A percentile compares a stretch with the other conserved stretches of the same genome.
Conservation (phyloP, 371 early-diverging fungal genomes). For the Zychaea mexicana region DNA sequence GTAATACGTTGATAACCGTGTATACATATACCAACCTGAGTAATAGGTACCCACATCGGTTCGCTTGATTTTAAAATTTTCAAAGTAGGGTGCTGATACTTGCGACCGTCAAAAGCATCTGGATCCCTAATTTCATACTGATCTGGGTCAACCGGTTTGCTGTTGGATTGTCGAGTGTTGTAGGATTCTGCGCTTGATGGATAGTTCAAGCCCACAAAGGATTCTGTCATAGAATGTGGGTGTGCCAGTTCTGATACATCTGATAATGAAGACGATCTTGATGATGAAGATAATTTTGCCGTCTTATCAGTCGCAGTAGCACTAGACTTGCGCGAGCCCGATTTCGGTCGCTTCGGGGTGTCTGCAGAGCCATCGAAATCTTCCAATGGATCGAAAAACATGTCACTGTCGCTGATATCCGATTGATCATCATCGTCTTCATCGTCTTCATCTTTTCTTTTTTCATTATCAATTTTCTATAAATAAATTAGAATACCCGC, state of each 20-base stretch:
- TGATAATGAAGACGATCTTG: constrained; percentile 25
- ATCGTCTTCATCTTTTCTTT: constrained; percentile 8
- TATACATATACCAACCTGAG: constrained; percentile 50
- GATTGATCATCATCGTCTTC: constrained; percentile 5
- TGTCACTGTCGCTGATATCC: constrained; percentile 25
- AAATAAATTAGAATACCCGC: too few relatives aligned
- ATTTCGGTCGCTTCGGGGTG: neutral
- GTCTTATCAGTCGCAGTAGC: neutral
- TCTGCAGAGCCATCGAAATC: constrained; percentile 19
- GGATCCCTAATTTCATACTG: constrained; percentile 30
- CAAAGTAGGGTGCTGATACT: constrained; percentile 27
- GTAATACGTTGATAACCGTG: too few relatives aligned
- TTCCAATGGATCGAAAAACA: constrained; percentile 40
- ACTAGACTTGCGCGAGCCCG: constrained; percentile 2
- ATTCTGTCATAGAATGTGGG: constrained; percentile 44
- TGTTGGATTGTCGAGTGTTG: constrained; percentile 22
- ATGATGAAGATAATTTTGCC: constrained; percentile 11
- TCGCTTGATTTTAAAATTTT: constrained; percentile 54
- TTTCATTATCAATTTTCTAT: too few relatives aligned
- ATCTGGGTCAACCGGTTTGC: constrained; percentile 8
- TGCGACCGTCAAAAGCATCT: constrained; percentile 31
- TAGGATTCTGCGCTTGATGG: constrained; percentile 29
- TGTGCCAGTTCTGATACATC: constrained; percentile 26
- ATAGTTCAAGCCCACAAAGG: constrained; percentile 51
- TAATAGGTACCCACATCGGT: constrained; percentile 71